Percentiles rank a stretch among this genome's conserved stretches.
These are phyloP conservation scores for Carpinus viminea DNA, from an alignment of 306 rosid genomes.

Conservation along the genomic window DNA sequence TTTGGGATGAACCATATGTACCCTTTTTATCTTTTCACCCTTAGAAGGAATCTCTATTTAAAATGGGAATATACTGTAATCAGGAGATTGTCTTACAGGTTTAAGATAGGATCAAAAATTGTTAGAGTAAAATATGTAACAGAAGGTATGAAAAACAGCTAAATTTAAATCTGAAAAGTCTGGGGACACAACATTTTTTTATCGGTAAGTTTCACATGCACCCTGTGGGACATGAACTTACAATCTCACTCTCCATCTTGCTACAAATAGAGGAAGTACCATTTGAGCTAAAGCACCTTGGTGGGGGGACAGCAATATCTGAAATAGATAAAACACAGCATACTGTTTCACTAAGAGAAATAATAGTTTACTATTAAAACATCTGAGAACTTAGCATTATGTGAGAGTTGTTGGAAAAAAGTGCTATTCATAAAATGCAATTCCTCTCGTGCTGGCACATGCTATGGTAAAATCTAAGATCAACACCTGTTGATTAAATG, in stretches of 20 bases:
- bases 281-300: too few species aligned
- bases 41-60: not conserved
- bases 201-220: too few species aligned
- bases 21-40: not conserved
- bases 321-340: not conserved
- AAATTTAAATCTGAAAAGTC: not conserved
- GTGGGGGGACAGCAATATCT: not conserved
- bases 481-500: not conserved
- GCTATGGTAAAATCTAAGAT: slow-evolving; percentile 5
- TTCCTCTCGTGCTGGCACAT: not conserved
- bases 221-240: too few species aligned
- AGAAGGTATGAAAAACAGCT: not conserved
- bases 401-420: not conserved
- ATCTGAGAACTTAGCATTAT: not conserved
- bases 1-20: not conserved
- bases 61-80: not conserved
- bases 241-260: too few species aligned
- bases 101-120: not conserved
- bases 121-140: not conserved
- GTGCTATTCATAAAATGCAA: not conserved
- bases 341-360: not conserved
- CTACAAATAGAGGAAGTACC: too few species aligned
- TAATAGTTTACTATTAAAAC: not conserved
- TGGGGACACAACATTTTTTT: not conserved
- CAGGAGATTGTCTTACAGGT: not conserved